phyloP scores from a whole-genome alignment of 345 rosid species.

The Aquilaria sinensis region DNA sequence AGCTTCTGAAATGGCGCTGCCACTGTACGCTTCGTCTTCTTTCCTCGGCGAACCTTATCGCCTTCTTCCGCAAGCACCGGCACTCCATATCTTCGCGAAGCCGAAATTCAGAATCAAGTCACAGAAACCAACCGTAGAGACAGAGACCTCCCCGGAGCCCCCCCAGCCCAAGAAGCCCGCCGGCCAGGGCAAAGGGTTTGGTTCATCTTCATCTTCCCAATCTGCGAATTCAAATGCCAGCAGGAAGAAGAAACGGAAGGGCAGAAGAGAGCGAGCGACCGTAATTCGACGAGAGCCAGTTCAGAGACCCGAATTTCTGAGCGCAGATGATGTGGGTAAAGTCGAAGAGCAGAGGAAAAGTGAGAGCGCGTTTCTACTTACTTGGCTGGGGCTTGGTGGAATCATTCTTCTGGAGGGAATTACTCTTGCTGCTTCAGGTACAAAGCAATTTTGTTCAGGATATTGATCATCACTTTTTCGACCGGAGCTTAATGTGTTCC shows the following conservation, averaged over 20 bases:
- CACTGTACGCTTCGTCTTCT: constrained; percentile 28
- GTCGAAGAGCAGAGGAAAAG: constrained; percentile 52
- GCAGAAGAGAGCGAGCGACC: constrained; percentile 45
- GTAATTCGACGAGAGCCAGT: constrained; percentile 59
- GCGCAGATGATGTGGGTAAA: constrained; percentile 46
- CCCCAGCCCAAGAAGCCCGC: constrained; percentile 36
- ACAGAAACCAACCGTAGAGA: constrained; percentile 32
- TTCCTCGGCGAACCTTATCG: constrained; percentile 24
- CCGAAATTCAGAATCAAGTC: constrained; percentile 33
- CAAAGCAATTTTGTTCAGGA: no score
- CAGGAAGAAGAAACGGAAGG: constrained; percentile 35
- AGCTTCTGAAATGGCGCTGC: constrained; percentile 58
- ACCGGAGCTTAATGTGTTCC: not conserved
- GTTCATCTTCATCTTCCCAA: constrained; percentile 26
- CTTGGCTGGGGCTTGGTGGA: constrained; percentile 82
- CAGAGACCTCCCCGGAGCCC: constrained; percentile 34
- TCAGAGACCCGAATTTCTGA: constrained; percentile 48
- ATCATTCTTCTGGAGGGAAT: constrained; percentile 66
- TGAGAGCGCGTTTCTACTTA: constrained; percentile 82
- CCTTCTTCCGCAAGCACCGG: constrained; percentile 10
- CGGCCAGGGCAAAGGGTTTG: constrained; percentile 56
- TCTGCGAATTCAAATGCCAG: constrained; percentile 15
- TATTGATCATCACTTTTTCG: no score
- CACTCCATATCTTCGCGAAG: constrained; percentile 15
- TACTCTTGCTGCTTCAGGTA: constrained; percentile 76